These are phyloP conservation scores for Leptographium galeiforme DNA, from an alignment of 2,329 filamentous ascomycete genomes.

Conservation along the genomic window DNA sequence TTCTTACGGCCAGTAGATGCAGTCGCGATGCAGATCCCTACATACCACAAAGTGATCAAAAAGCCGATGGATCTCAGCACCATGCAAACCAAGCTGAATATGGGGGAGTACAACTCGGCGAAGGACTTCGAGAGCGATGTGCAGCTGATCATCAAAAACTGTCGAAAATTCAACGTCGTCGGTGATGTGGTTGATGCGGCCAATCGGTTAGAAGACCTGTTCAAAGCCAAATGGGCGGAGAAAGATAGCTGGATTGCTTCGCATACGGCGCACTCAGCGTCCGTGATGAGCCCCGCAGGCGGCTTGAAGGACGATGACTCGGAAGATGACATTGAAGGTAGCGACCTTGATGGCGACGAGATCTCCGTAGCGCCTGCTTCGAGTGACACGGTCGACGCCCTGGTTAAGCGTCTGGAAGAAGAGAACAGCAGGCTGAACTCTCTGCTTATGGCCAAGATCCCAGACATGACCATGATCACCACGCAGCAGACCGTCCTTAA, in stretches of 20 bases:
- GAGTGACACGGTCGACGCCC: conserved; percentile 36
- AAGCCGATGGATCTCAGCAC: conserved; percentile 90
- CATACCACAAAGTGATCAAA: conserved; percentile 88
- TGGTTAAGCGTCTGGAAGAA: conserved; percentile 37
- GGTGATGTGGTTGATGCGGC: conserved; percentile 34
- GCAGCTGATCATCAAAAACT: conserved; percentile 75
- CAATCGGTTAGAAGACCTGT: conserved; percentile 59
- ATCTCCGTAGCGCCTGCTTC: conserved; percentile 27
- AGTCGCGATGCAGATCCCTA: conserved; percentile 83
- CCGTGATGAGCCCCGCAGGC: conserved; percentile 22
- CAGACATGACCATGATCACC: conserved; percentile 38
- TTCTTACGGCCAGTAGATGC: conserved; percentile 84
- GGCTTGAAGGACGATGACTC: conserved; percentile 57
- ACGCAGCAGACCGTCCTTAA: conserved; percentile 49
- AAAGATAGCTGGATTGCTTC: conserved; percentile 73
- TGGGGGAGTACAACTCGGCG: conserved; percentile 64
- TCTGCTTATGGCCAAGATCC: conserved; percentile 34
- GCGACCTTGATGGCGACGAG: conserved; percentile 46
- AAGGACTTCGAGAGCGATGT: conserved; percentile 82
- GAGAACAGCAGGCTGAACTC: conserved; percentile 46
- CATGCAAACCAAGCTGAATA: conserved; percentile 63
- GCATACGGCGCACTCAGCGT: conserved; percentile 26
- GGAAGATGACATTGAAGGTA: conserved; percentile 58
- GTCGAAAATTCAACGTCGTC: conserved; percentile 68
- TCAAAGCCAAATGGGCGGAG: conserved; percentile 60